Conservation (phyloP, 2,329 filamentous ascomycete genomes). For the Coleophoma cylindrospora region DNA sequence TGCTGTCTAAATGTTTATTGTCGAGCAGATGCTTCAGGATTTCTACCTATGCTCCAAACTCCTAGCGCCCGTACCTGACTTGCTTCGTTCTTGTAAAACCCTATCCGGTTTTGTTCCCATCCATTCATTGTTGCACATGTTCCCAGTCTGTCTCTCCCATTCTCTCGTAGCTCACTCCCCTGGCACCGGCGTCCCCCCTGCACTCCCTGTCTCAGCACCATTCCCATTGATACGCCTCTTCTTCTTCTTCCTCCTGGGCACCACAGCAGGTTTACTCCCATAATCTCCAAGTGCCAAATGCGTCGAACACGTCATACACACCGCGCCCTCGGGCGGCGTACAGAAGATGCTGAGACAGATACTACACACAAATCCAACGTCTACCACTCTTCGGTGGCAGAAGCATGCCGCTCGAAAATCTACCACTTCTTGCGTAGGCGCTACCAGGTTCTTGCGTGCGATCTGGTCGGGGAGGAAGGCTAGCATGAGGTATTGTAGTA, state of each 20-base stretch:
- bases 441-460: conserved; percentile 60
- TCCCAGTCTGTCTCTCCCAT: too few relatives aligned
- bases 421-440: conserved; percentile 78
- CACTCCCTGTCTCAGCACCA: conserved; percentile 51
- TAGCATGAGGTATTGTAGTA: conserved; percentile 93
- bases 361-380: conserved; percentile 91
- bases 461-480: conserved; percentile 74
- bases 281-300: conserved; percentile 72
- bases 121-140: too few relatives aligned
- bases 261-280: conserved; percentile 70
- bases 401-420: conserved; percentile 99
- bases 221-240: conserved; percentile 58
- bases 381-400: conserved; percentile 86
- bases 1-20: too few relatives aligned
- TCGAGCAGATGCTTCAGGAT: too few relatives aligned
- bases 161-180: conserved; percentile 13
- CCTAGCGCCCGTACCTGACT: too few relatives aligned
- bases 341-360: conserved; percentile 96
- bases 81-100: too few relatives aligned
- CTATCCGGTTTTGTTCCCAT: too few relatives aligned
- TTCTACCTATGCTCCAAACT: too few relatives aligned
- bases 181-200: conserved; percentile 53
- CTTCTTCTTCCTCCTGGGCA: conserved; percentile 69
- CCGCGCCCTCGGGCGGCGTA: conserved; percentile 53
- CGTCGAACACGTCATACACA: conserved; percentile 81